Evolutionary conservation across 257 asterid genomes (phyloP), one percentile per base, ranked within the genome.

Genomic region (Henckelia pumila): DNA sequence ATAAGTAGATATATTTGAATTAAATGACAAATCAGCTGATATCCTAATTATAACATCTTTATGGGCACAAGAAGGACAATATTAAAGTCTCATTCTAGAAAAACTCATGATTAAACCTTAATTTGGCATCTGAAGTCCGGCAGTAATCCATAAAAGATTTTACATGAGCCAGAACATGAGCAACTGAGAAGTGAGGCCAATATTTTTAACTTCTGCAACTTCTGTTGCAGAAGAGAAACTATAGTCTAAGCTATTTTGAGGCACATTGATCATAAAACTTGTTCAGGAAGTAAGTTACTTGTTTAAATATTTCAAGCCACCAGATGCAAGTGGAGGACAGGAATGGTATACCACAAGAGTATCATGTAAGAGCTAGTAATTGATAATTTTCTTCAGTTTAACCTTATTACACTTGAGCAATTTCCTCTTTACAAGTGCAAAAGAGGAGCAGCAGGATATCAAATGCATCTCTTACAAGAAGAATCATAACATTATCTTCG

Each of bases 281-380:
- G 52, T 29, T 28, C 52, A 49, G 33, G 29, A 29, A 44, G 29
- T 44, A 20, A 63, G 69, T 25, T 63, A 33, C 63, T 64, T 29
- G 63, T 24, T 25, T 6, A 2, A 9, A n/a, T 7, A 50, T 32
- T 24, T 32, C 40, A 58, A 65, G 32, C 49, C 17, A 35, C 26
- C 10, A 19, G n/a, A 52, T 26, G 20, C 69, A 71, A 66, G 69
- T 33, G 24, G 55, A 76, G 28, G 62, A 32, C 21, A 14, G 14
- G 56, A 64, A 65, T 9, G 23, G 65, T 17, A 47, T 56, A 64
- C 64, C 69, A 30, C 64, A 66, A 26, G 37, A 60, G 30, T 25
- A 57, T 58, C 59, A 47, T 53, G 56, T 35, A 35, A 35, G 47
- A 35, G 47, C 47, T 35, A 35, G 59, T 30, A 20, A 67, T 52